Evolutionary conservation across 352 stramenopile species (phyloP).

Genomic region (Phytopythium chamaehyphon): DNA sequence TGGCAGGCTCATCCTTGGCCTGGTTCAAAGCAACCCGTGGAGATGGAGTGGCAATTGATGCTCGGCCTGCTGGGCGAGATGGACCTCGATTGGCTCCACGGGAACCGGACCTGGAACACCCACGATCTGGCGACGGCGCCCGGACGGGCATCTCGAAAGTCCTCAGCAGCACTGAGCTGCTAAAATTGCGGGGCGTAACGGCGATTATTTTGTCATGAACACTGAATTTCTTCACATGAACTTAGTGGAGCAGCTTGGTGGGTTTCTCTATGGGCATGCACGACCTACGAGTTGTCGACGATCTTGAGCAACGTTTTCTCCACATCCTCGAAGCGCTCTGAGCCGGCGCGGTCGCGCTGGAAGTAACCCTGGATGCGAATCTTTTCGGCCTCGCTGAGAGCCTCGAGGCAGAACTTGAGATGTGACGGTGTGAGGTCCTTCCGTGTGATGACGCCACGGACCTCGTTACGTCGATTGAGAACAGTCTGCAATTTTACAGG

Average conservation of each 20-base stretch:
- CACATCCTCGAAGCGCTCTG: conserved; percentile 77
- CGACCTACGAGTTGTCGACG: conserved; percentile 75
- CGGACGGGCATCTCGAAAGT: no score
- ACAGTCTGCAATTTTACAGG: conserved; percentile 40
- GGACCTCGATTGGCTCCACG: no score
- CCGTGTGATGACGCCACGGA: conserved; percentile 84
- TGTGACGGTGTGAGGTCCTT: conserved; percentile 85
- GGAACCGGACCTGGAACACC: no score
- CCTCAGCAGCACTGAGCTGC: no score
- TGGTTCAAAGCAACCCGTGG: no score
- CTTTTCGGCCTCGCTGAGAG: conserved; percentile 77
- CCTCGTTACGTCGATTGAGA: conserved; percentile 88
- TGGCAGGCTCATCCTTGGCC: no score
- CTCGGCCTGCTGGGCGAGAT: no score
- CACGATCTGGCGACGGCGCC: no score
- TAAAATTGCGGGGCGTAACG: no score
- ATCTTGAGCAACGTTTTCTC: conserved; percentile 82
- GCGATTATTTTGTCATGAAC: no score
- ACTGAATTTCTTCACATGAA: no score
- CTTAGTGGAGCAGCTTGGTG: neutral
- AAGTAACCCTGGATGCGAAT: conserved; percentile 84
- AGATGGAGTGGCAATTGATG: no score
- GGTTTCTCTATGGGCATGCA: conserved; percentile 1
- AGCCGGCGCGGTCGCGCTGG: conserved; percentile 54
- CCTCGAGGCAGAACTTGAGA: conserved; percentile 76